phyloP scores from a whole-genome alignment of 2,329 filamentous ascomycete species.

The Hymenoscyphus fraxineus region DNA sequence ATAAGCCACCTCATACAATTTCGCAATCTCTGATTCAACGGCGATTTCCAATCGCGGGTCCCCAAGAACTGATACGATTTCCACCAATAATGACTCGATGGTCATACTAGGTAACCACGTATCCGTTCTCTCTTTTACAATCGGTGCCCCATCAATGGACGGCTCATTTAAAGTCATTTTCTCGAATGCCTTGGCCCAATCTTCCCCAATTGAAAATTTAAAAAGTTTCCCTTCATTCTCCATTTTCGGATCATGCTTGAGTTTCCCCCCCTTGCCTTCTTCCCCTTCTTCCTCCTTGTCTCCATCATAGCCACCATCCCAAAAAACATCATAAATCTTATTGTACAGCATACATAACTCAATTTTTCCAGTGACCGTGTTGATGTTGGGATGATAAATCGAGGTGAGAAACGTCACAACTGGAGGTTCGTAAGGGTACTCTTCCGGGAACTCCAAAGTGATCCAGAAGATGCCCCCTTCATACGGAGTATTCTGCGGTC shows the following conservation, averaged over 20 bases:
- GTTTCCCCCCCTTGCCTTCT: background rate
- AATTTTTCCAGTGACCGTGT: background rate
- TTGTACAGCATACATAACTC: background rate
- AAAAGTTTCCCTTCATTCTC: too few relatives aligned
- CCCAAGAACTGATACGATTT: slow-evolving; percentile 1
- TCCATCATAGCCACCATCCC: background rate
- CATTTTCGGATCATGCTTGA: too few relatives aligned
- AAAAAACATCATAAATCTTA: background rate
- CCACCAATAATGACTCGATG: background rate
- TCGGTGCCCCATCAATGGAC: background rate
- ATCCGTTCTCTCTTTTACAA: background rate
- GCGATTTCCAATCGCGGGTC: background rate
- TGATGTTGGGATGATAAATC: slow-evolving; percentile 10
- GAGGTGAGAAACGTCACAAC: slow-evolving; percentile 5
- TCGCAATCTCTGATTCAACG: background rate
- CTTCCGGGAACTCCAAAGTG: slow-evolving; percentile 4
- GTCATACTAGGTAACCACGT: background rate
- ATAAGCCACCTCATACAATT: background rate
- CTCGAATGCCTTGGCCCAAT: too few relatives aligned
- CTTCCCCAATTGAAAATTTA: too few relatives aligned
- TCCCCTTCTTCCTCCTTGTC: background rate
- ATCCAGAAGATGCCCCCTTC: slow-evolving; percentile 11
- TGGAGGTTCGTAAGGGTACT: slow-evolving; percentile 5
- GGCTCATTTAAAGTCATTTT: too few relatives aligned
- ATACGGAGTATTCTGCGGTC: background rate